These are phyloP conservation scores for Fusarium nodosum DNA, from an alignment of 2,329 filamentous ascomycete species.

Conservation along the genomic window DNA sequence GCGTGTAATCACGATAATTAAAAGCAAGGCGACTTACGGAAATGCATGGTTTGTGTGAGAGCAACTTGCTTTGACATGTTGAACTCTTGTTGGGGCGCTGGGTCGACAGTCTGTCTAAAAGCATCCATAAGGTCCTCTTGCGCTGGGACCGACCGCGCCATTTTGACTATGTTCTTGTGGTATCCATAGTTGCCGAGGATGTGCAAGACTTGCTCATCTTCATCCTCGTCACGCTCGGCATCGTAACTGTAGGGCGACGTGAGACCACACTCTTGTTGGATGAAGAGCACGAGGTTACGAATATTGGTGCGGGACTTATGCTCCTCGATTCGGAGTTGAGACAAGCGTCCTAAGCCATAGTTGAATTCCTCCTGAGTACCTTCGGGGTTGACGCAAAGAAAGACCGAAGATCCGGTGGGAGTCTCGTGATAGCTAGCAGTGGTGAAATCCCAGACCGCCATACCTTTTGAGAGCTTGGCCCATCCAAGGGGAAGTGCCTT, in stretches of 20 bases:
- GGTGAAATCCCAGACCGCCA: slow-evolving; percentile 50
- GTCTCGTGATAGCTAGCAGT: slow-evolving; percentile 29
- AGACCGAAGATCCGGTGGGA: slow-evolving; percentile 40
- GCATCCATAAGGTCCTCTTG: slow-evolving; percentile 1
- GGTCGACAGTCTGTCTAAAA: slow-evolving; percentile 13
- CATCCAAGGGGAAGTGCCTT: slow-evolving; percentile 27
- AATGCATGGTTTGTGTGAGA: slow-evolving; percentile 12
- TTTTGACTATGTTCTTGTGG: slow-evolving; percentile 7
- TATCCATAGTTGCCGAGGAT: not conserved
- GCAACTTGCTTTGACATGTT: slow-evolving; percentile 31
- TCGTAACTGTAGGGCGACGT: not conserved
- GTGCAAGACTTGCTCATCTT: not conserved
- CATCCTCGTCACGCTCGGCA: not conserved
- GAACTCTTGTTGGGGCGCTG: not conserved
- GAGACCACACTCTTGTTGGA: not conserved
- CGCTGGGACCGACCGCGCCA: slow-evolving; percentile 25
- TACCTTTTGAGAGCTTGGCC: slow-evolving; percentile 41
- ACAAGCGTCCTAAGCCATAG: not conserved
- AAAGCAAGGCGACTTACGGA: slow-evolving; percentile 43
- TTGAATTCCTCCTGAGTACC: slow-evolving; percentile 19
- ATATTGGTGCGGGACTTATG: not conserved
- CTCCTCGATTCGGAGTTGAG: not conserved
- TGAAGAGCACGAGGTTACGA: not conserved
- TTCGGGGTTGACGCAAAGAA: slow-evolving; percentile 49
- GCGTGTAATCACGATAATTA: not conserved